These are phyloP conservation scores for Fremontodendron californicum DNA, from an alignment of 345 rosid genomes.

Conservation along the genomic window DNA sequence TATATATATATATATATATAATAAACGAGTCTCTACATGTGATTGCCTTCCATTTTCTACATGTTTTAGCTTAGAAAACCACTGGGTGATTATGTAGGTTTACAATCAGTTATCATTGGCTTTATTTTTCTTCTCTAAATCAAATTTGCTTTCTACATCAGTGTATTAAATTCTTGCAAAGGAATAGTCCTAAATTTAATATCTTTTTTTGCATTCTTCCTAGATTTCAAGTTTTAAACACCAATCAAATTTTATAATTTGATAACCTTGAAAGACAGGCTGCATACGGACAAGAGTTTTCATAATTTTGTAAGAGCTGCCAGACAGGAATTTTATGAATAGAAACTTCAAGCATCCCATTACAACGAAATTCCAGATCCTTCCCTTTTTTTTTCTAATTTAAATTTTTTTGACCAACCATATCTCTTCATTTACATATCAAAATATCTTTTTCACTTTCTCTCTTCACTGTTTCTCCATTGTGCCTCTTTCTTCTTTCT, in stretches of 20 bases:
- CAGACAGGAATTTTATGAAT: neutral
- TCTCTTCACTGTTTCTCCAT: neutral
- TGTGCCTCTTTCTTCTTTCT: neutral
- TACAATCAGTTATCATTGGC: neutral
- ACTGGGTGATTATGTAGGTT: neutral
- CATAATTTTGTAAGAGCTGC: neutral
- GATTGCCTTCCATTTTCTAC: neutral
- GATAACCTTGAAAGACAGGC: no score
- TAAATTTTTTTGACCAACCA: no score
- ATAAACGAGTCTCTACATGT: neutral
- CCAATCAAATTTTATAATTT: neutral
- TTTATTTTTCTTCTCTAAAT: neutral
- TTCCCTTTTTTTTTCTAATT: neutral
- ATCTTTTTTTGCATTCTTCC: neutral
- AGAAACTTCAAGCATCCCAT: neutral
- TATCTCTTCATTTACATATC: neutral
- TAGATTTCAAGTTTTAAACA: neutral
- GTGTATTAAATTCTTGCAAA: neutral
- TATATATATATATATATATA: no score
- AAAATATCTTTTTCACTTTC: neutral
- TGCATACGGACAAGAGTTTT: neutral
- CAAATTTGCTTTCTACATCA: neutral
- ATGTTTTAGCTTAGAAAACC: neutral
- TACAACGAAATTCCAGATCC: neutral
- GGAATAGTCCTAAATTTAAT: neutral